Conservation (phyloP, 2,329 filamentous ascomycete species). For the Stemphylium lycopersici region DNA sequence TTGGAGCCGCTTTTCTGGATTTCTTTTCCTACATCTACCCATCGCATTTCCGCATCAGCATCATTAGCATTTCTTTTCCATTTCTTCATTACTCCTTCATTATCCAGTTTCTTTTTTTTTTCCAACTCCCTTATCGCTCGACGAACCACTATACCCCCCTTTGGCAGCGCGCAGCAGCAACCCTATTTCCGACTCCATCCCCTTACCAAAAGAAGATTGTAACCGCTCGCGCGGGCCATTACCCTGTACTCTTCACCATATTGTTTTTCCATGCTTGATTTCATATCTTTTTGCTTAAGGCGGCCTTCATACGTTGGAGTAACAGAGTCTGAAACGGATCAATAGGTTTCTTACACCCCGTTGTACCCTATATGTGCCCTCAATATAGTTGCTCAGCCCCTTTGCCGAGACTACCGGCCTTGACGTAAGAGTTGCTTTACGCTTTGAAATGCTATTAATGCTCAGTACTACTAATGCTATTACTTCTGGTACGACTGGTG, state of each 20-base stretch:
- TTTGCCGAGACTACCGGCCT: constrained; percentile 18
- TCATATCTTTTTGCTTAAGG: constrained; percentile 3
- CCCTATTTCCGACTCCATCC: constrained; percentile 23
- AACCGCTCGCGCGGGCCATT: constrained; percentile 50
- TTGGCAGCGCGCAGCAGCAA: constrained; percentile 20
- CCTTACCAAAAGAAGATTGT: constrained; percentile 47
- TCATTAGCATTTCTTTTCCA: constrained; percentile 35
- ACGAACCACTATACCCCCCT: constrained; percentile 45
- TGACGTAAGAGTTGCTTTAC: constrained; percentile 13
- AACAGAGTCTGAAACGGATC: constrained; percentile 20
- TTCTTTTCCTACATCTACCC: constrained; percentile 22
- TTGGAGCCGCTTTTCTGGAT: constrained; percentile 18
- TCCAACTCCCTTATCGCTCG: constrained; percentile 19
- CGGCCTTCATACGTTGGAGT: constrained; percentile 12
- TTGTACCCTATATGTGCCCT: constrained; percentile 26
- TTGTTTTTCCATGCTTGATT: constrained; percentile 9
- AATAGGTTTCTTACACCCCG: constrained; percentile 21
- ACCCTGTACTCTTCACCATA: constrained; percentile 34
- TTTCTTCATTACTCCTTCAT: constrained; percentile 18
- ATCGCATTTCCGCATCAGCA: constrained; percentile 37
- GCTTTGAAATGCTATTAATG: constrained; percentile 19
- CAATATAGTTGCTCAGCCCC: constrained; percentile 20
- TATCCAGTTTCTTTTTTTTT: constrained; percentile 13
- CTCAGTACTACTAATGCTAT: constrained; percentile 1
- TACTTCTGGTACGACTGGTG: constrained; percentile 2